Percentiles rank a stretch among this genome's conserved stretches.
Conservation (phyloP, 2,329 filamentous ascomycete species). For the Pseudomassariella vexata region DNA sequence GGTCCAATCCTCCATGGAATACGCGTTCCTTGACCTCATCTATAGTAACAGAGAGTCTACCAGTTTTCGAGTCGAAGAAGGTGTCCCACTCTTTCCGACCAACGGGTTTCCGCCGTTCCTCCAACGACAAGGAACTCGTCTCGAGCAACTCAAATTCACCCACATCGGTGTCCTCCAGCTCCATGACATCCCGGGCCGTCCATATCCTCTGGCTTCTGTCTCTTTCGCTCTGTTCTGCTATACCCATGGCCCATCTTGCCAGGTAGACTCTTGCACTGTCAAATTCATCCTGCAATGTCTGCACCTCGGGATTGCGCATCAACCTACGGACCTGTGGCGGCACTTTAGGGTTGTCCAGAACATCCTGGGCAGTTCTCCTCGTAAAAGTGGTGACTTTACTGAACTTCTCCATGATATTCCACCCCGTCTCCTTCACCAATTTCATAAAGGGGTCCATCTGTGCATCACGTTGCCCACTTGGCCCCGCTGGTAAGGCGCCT, state of each 20-base stretch:
- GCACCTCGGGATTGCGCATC: slow-evolving; percentile 87
- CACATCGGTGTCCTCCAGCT: slow-evolving; percentile 89
- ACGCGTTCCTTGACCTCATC: slow-evolving; percentile 97
- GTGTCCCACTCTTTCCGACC: slow-evolving; percentile 82
- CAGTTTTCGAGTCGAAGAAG: slow-evolving; percentile 75
- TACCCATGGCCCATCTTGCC: slow-evolving; percentile 96
- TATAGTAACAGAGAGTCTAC: slow-evolving; percentile 69
- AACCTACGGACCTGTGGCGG: slow-evolving; percentile 82
- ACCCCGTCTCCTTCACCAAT: slow-evolving; percentile 88
- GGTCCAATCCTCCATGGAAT: slow-evolving; percentile 86
- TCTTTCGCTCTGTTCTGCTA: slow-evolving; percentile 90
- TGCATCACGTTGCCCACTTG: slow-evolving; percentile 48
- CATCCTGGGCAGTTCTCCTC: slow-evolving; percentile 80
- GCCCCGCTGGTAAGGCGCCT: slow-evolving; percentile 27
- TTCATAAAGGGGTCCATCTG: slow-evolving; percentile 92
- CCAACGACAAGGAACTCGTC: slow-evolving; percentile 64
- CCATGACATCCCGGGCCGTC: slow-evolving; percentile 87
- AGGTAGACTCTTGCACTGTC: slow-evolving; percentile 93
- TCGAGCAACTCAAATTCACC: slow-evolving; percentile 95
- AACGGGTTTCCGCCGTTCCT: slow-evolving; percentile 72
- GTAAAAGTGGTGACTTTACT: slow-evolving; percentile 98
- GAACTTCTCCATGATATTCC: slow-evolving; percentile 95
- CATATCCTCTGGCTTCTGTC: slow-evolving; percentile 84
- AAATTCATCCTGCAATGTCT: slow-evolving; percentile 93
- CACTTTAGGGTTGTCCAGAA: slow-evolving; percentile 84